phyloP scores from a whole-genome alignment of 176 grass and related monocot genomes.

The Hordeum marinum region DNA sequence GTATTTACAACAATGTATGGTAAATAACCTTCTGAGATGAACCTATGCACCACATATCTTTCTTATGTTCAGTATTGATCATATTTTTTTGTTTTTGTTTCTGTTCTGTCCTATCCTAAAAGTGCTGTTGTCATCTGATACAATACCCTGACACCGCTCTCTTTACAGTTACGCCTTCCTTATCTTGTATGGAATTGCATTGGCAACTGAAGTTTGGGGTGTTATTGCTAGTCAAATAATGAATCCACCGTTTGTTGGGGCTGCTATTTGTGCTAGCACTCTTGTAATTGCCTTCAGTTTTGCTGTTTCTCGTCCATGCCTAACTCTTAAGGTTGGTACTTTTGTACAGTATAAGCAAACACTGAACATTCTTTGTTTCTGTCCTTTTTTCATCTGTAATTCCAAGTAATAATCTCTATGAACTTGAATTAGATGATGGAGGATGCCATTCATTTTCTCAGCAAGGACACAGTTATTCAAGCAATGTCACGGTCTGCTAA shows the following conservation, averaged over 20 bases:
- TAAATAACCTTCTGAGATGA: too few relatives aligned
- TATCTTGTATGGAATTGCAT: slow-evolving; percentile 83
- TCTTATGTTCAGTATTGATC: neutral
- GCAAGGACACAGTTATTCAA: slow-evolving; percentile 95
- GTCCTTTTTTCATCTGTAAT: slow-evolving; percentile 10
- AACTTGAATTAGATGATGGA: slow-evolving; percentile 85
- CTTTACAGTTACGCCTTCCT: slow-evolving; percentile 87
- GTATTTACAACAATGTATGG: too few relatives aligned
- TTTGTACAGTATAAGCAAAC: neutral
- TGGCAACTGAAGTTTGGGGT: slow-evolving; percentile 94
- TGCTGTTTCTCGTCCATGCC: slow-evolving; percentile 85
- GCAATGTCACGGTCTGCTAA: slow-evolving; percentile 94
- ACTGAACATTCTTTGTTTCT: slow-evolving; percentile 19
- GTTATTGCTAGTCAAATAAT: slow-evolving; percentile 93
- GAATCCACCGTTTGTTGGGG: slow-evolving; percentile 84
- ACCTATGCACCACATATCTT: too few relatives aligned
- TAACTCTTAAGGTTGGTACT: slow-evolving; percentile 85
- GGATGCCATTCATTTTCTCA: slow-evolving; percentile 91
- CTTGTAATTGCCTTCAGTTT: slow-evolving; percentile 97
- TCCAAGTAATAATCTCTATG: slow-evolving; percentile 2
- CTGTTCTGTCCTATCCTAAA: slow-evolving; percentile 23
- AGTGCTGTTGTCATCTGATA: slow-evolving; percentile 14
- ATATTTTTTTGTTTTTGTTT: slow-evolving; percentile 16
- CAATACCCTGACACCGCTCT: slow-evolving; percentile 23
- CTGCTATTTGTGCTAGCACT: slow-evolving; percentile 79